Base-by-base conservation (phyloP, 257 asterid genomes). In the Datura wrightii region DNA sequence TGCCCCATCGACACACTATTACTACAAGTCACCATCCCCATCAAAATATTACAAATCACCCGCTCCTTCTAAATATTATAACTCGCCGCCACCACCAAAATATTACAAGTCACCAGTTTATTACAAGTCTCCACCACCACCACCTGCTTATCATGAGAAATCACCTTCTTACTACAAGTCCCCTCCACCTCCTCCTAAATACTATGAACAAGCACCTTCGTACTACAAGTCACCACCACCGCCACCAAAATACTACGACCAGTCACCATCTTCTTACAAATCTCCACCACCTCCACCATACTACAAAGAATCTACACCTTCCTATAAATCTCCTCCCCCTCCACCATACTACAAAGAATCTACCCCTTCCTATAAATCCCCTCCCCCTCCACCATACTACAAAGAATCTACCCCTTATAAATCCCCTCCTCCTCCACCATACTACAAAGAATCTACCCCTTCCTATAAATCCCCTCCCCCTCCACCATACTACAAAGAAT, bases 31-130 rank as follows among this genome's bases (percentile, higher is more conserved):
- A 10, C 79, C 79, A 39, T 3, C 79, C 3, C 36, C 56, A 0
- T 0, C 39, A 71, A 71, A 71, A 71, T 71, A 71, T 42, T 44
- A 71, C 56, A 71, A 71, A 19, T 44, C 79, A 11, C 39, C 79
- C 3, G 10, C 79, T 71, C 79, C 79, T 6, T 19, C 58, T 19
- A 72, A 44, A 72, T 72, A 72, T n/a, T 72, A 72, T 10, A 72
- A n/a, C 7, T 13, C 46, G 0, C 6, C 39, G 1, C 6, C 39
- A 2, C 48, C 74, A 13, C 9, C 74, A 36, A 36, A 36, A 13
- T 66, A 66, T 66, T 66, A 44, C 37, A 19, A 60, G 7, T 71
- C 79, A 5, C 54, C 79, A 1, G 5, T 46, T 70, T 16, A 18
- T 1, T 70, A 70, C 36, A 70, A 70, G 79, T 56, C 54, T 48